Evolutionary conservation across 805 yeast species (phyloP).

Genomic region (Wickerhamiella siamensis): DNA sequence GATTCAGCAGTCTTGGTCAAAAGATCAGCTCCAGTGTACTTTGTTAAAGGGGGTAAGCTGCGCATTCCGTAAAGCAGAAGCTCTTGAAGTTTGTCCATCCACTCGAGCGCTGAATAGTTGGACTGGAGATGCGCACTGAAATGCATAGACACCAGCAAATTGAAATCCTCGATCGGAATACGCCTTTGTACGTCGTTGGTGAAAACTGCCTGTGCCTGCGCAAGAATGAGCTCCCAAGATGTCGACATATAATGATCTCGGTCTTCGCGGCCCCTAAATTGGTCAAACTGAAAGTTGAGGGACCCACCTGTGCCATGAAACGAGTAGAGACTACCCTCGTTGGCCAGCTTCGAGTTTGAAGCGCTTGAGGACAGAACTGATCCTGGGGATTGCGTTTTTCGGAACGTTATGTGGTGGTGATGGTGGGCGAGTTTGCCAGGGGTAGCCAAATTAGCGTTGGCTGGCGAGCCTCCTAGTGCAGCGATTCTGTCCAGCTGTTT

Average conservation of each 20-base stretch:
- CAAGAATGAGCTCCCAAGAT: constrained; percentile 35
- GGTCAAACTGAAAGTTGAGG: constrained; percentile 17
- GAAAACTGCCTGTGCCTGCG: constrained; percentile 34
- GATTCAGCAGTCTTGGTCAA: constrained; percentile 25
- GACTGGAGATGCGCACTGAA: constrained; percentile 28
- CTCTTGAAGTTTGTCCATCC: constrained; percentile 34
- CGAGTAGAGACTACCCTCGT: constrained; percentile 30
- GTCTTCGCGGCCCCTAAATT: constrained; percentile 24
- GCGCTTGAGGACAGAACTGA: constrained; percentile 29
- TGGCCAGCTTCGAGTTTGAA: constrained; percentile 29
- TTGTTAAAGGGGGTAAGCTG: constrained; percentile 6
- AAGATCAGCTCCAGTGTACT: constrained; percentile 13
- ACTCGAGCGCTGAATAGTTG: constrained; percentile 25
- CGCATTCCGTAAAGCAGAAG: constrained; percentile 32
- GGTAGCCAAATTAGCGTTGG: not conserved
- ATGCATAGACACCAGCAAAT: constrained; percentile 32
- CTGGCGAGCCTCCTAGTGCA: constrained; percentile 19
- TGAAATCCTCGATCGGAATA: constrained; percentile 44
- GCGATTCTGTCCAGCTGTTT: constrained; percentile 27
- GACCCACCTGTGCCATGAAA: constrained; percentile 23
- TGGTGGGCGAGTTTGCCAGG: constrained; percentile 10
- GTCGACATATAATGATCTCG: constrained; percentile 30
- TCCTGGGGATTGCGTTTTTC: constrained; percentile 27
- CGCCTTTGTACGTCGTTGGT: constrained; percentile 31
- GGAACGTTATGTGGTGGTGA: constrained; percentile 21